Conservation (phyloP, 2,329 filamentous ascomycete genomes). For the Trichocomaceae sp. region DNA sequence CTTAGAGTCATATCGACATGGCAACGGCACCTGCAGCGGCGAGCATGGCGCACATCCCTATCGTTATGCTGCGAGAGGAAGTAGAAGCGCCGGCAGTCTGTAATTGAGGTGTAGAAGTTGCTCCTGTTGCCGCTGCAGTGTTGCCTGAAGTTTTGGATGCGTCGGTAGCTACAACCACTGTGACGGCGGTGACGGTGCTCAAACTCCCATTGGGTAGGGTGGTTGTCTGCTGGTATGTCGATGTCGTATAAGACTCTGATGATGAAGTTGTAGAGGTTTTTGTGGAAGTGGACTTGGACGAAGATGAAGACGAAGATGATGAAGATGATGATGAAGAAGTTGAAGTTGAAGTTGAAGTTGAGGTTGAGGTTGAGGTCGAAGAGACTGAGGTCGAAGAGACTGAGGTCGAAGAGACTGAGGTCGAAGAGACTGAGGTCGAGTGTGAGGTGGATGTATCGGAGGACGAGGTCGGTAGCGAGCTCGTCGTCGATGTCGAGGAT, state of each 20-base stretch:
- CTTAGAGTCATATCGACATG: slow-evolving; percentile 33
- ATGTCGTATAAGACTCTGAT: slow-evolving; percentile 20
- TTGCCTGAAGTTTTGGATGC: slow-evolving; percentile 17
- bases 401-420: too few species aligned
- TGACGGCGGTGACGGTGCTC: slow-evolving; percentile 40
- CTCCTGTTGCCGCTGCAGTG: slow-evolving; percentile 14
- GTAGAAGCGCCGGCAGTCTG: slow-evolving; percentile 34
- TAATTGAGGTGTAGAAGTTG: slow-evolving; percentile 29
- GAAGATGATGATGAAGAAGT: neutral
- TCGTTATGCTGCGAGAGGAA: slow-evolving; percentile 24
- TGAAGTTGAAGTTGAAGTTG: slow-evolving; percentile 5
- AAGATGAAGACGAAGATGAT: slow-evolving; percentile 4
- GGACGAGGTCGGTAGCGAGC: neutral
- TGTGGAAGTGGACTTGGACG: slow-evolving; percentile 16
- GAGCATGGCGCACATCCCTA: slow-evolving; percentile 34
- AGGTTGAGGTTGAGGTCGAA: slow-evolving; percentile 3
- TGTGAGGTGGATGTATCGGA: neutral
- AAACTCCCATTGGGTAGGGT: slow-evolving; percentile 38
- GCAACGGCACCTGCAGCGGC: slow-evolving; percentile 37
- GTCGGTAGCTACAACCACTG: slow-evolving; percentile 36
- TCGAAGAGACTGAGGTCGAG: neutral
- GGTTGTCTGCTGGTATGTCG: slow-evolving; percentile 36
- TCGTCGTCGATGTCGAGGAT: neutral
- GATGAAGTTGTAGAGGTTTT: slow-evolving; percentile 17
- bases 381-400: slow-evolving; percentile 10